Evolutionary conservation across 2,329 filamentous ascomycete species (phyloP), one percentile per base, ranked within the genome.

Genomic region (Colletotrichum sp.): DNA sequence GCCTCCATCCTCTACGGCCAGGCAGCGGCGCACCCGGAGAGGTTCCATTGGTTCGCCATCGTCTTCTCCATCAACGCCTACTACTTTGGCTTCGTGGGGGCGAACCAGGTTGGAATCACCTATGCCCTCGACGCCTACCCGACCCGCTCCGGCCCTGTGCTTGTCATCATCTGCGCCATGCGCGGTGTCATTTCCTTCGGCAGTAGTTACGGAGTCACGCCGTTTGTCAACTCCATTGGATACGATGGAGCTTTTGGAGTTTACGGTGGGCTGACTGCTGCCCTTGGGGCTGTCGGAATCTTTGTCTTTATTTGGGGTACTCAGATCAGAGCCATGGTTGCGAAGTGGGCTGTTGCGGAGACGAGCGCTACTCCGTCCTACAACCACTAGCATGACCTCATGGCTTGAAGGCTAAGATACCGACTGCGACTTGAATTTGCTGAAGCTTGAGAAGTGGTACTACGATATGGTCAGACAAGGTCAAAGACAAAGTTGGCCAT

Each of bases 141-240:
- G 2, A 82, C 82, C 4, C 81, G 85, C 4, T 83, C 86, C 6
- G 85, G 85, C 0, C 84, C 87, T 1, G 74, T 87, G 3, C 78
- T 89, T 25, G 84, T 88, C 5, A 83, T 89, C 44, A 85, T 89
- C 34, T 88, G 86, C 66, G 86, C 87, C 6, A 82, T 87, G 77
- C 81, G 87, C 3, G 87, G 86, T 1, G 84, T 88, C 57, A 85
- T 89, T 11, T 85, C 83, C 1, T 88, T 88, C 68, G 86, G 86
- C 78, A 76, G 79, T 8, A 79, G 75, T 61, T 82, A 81, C 44
- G 78, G 79, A 32, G 80, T 80, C 3, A 79, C 79, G 8, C 82
- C 82, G 15, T 83, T 82, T 59, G 78, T 82, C 4, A 74, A 77
- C 11, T 34, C 69, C 13, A 79, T 71, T 27, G 83, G 83, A 0